Conservation (phyloP, 2,329 filamentous ascomycete species). For the Pseudonectria foliicola region DNA sequence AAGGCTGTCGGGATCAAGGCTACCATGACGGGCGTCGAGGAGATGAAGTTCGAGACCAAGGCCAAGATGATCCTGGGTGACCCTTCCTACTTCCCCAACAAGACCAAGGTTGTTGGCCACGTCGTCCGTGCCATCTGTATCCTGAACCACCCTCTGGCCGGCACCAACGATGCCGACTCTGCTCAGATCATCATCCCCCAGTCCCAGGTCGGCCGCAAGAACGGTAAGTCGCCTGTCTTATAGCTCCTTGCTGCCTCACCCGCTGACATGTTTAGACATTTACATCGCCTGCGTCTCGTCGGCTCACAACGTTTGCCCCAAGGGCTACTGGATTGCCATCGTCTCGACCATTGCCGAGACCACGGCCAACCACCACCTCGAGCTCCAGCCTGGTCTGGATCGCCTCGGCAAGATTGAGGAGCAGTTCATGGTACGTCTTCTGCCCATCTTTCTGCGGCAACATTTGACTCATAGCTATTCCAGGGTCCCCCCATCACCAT, state of each 20-base stretch:
- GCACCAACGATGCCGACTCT: constrained; percentile 83
- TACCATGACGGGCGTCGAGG: constrained; percentile 84
- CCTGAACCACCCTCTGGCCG: constrained; percentile 86
- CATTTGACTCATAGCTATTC: constrained; percentile 1
- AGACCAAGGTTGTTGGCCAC: constrained; percentile 81
- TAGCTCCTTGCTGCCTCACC: neutral
- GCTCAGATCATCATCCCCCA: constrained; percentile 96
- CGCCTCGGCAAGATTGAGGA: constrained; percentile 91
- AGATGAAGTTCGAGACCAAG: constrained; percentile 95
- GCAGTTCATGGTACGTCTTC: constrained; percentile 72
- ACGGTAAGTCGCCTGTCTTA: constrained; percentile 54
- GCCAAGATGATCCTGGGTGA: constrained; percentile 93
- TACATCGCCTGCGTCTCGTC: constrained; percentile 95
- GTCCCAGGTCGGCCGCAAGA: constrained; percentile 92
- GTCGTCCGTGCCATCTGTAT: constrained; percentile 96
- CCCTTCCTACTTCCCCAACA: constrained; percentile 90
- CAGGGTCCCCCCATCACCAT: constrained; percentile 79
- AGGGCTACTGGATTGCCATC: constrained; percentile 98
- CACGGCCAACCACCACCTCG: constrained; percentile 86
- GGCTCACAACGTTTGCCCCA: constrained; percentile 96
- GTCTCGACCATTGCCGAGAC: constrained; percentile 96
- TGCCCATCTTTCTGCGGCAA: no score
- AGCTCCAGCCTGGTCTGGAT: constrained; percentile 87
- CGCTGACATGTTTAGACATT: constrained; percentile 55
- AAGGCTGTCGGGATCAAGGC: constrained; percentile 96